Percentiles rank a stretch among this genome's conserved stretches.
Evolutionary conservation across 805 yeast genomes (phyloP).

Genomic region (Yamadazyma insecticola): DNA sequence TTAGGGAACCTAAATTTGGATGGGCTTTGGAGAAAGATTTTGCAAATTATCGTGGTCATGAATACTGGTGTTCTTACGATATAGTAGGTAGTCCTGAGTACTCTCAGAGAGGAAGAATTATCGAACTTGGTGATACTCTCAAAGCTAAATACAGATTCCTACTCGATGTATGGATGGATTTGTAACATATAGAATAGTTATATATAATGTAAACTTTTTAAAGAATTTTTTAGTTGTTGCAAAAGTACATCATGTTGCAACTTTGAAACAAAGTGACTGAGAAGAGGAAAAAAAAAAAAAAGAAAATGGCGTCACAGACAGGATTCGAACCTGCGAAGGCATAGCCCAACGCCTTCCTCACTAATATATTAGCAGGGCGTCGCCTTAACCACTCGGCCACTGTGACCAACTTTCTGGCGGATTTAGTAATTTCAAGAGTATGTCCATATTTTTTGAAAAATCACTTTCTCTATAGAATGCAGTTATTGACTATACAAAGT

Average conservation of each 20-base stretch:
- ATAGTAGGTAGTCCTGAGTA: constrained; percentile 21
- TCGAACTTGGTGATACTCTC: constrained; percentile 11
- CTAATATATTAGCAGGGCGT: constrained; percentile 67
- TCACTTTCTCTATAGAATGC: too few species aligned
- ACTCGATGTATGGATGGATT: constrained; percentile 23
- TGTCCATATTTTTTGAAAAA: too few species aligned
- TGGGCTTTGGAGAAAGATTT: constrained; percentile 19
- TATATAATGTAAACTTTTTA: too few species aligned
- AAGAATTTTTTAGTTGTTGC: too few species aligned
- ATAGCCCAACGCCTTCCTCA: constrained; percentile 43
- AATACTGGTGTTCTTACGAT: constrained; percentile 33
- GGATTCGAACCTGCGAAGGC: constrained; percentile 98
- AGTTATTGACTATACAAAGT: too few species aligned
- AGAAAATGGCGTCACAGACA: constrained; percentile 88
- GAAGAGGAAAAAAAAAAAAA: too few species aligned
- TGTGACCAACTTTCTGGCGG: constrained; percentile 43
- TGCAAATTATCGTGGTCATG: constrained; percentile 13
- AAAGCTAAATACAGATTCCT: constrained; percentile 13
- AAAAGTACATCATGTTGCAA: too few species aligned
- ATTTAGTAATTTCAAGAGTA: too few species aligned
- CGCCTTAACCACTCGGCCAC: constrained; percentile 96
- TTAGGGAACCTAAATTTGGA: constrained; percentile 22
- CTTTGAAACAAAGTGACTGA: too few species aligned
- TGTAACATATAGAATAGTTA: too few species aligned
- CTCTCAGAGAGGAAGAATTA: constrained; percentile 15